Conservation (phyloP, 2,329 filamentous ascomycete genomes). For the Penicillium sp. region DNA sequence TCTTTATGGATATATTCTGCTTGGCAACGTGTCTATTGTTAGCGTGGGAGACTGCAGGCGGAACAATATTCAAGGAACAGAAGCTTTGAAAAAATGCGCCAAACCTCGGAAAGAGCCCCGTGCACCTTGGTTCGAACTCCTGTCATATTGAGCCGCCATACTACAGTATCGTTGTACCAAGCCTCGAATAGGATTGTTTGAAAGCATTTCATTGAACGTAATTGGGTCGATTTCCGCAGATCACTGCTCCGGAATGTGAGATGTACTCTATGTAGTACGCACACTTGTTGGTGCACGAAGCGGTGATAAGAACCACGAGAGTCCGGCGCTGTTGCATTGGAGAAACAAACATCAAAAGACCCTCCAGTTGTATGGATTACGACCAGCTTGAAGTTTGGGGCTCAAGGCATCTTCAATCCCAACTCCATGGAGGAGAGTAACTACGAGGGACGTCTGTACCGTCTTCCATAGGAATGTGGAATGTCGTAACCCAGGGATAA, state of each 20-base stretch:
- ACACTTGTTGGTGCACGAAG: neutral
- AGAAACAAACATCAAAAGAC: no score
- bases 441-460: neutral
- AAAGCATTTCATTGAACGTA: neutral
- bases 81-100: neutral
- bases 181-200: neutral
- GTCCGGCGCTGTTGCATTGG: no score
- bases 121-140: neutral
- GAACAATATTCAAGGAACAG: neutral
- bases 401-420: no score
- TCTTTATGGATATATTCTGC: neutral
- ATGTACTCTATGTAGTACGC: no score
- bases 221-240: neutral
- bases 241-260: neutral
- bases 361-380: no score
- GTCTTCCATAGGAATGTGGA: constrained; percentile 19
- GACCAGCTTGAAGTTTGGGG: no score
- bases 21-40: neutral
- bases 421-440: no score
- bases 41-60: neutral
- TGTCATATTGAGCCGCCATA: constrained; percentile 4
- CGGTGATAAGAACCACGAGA: neutral
- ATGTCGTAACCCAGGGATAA: constrained; percentile 16
- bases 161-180: neutral
- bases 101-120: neutral